Conservation (phyloP, 208 protist species). For the Trichomonas tenax region DNA sequence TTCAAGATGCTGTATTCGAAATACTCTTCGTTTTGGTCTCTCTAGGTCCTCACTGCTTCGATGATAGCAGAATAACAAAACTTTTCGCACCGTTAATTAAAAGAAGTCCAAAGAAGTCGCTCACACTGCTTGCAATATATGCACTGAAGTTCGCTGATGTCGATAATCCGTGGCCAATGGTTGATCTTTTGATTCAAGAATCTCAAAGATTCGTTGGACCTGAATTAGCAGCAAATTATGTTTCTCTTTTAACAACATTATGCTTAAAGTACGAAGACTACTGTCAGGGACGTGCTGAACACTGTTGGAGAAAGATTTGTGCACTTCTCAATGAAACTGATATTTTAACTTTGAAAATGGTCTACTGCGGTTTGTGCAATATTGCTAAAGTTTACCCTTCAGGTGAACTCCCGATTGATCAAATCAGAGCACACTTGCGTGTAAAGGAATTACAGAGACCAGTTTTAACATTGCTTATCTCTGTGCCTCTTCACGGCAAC, state of each 20-base stretch:
- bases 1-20: background rate
- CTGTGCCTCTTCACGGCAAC: background rate
- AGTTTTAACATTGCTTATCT: background rate
- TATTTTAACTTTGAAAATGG: background rate
- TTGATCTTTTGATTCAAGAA: background rate
- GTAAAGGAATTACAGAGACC: background rate
- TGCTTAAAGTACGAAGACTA: background rate
- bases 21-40: background rate
- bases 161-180: background rate
- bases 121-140: background rate
- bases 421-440: background rate
- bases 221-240: background rate
- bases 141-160: background rate
- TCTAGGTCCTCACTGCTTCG: background rate
- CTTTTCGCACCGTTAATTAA: background rate
- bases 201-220: background rate
- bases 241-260: background rate
- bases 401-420: background rate
- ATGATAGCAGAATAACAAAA: background rate
- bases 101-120: background rate
- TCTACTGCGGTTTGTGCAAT: background rate
- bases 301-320: background rate
- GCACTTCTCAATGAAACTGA: background rate
- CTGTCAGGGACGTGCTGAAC: background rate
- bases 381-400: background rate